Evolutionary conservation across 73 alveolate species (phyloP).

Genomic region (Paramecium bursaria): DNA sequence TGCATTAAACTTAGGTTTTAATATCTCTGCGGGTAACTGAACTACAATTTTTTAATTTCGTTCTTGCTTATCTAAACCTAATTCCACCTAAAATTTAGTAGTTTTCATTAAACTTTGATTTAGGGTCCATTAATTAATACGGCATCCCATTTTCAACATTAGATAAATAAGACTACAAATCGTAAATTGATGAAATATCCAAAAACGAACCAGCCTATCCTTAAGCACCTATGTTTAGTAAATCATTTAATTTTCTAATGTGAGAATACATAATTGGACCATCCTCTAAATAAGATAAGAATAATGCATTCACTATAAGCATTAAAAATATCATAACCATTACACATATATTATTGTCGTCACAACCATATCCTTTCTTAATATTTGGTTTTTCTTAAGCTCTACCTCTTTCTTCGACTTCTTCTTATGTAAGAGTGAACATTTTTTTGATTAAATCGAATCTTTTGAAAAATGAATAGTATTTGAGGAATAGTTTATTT

Average conservation of each 20-base stretch:
- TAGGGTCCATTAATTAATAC: constrained; percentile 1
- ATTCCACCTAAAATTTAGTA: constrained; percentile 26
- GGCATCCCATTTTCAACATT: constrained; percentile 41
- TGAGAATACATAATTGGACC: constrained; percentile 35
- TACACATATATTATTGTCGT: constrained; percentile 47
- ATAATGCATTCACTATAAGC: neutral
- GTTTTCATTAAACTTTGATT: neutral
- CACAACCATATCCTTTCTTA: constrained; percentile 57
- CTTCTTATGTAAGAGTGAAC: constrained; percentile 2
- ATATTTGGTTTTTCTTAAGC: constrained; percentile 14
- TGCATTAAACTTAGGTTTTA: constrained; percentile 14
- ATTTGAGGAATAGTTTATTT: neutral
- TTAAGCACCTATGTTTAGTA: constrained; percentile 3
- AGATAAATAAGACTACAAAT: constrained; percentile 5
- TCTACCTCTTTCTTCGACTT: constrained; percentile 22
- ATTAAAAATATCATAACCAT: neutral
- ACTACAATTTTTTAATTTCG: constrained; percentile 6
- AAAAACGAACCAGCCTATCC: constrained; percentile 37
- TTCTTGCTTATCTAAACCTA: constrained; percentile 43
- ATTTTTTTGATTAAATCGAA: constrained; percentile 29
- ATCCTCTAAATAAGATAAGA: constrained; percentile 15
- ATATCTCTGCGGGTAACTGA: constrained; percentile 13
- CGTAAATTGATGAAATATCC: constrained; percentile 14
- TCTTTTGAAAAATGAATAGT: constrained; percentile 34
- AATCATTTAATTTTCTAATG: neutral